Base-by-base conservation (phyloP, 768 basidiomycete genomes). In the Mrakia hoshinonis region DNA sequence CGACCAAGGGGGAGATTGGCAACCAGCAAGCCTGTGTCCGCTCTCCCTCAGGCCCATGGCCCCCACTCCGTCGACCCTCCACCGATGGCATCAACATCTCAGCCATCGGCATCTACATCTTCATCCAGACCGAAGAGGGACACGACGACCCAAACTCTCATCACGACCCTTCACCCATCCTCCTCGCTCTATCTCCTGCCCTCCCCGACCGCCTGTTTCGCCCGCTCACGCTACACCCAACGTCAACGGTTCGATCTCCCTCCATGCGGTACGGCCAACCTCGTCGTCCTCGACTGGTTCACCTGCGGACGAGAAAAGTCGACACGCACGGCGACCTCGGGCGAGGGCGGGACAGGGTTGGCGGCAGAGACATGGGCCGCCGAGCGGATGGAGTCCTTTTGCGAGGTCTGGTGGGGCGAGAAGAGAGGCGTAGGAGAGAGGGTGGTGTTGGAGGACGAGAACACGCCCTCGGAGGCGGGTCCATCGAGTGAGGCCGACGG, bases 301-400 rank as follows among this genome's bases (percentile, higher is more conserved):
- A 67, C 58, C 31, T 67, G 49, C 43, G 70, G 64, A n/a, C 65
- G 64, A 29, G 65, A 55, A 20, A 61, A 68, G 20, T 47, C 54
- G 31, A 68, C 26, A 6, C 13, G 46, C 12, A 10, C 48, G 15
- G 48, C 43, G 22, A 43, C 24, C 13, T 46, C 20, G 7, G 20
- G 4, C 36, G 10, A 38, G 29, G n/a, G 15, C 10, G 39, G 38
- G 36, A n/a, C 15, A 12, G 39, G 26, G 36, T 29, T 26, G 20
- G 43, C 2, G 26, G 29, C 54, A 1, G 72, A 73, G 63, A 38
- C 31, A 12, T 73, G 72, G 72, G 60, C 54, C 26, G 72, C 72
- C 13, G 72, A 73, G 24, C 31, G 72, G 36, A 68, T 73, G 62
- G 72, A 73, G 67, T 69, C 68, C 51, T 73, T 51, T 34, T n/a